Evolutionary conservation across 2,329 filamentous ascomycete genomes (phyloP).

Genomic region (Ceratocystis cubensis): DNA sequence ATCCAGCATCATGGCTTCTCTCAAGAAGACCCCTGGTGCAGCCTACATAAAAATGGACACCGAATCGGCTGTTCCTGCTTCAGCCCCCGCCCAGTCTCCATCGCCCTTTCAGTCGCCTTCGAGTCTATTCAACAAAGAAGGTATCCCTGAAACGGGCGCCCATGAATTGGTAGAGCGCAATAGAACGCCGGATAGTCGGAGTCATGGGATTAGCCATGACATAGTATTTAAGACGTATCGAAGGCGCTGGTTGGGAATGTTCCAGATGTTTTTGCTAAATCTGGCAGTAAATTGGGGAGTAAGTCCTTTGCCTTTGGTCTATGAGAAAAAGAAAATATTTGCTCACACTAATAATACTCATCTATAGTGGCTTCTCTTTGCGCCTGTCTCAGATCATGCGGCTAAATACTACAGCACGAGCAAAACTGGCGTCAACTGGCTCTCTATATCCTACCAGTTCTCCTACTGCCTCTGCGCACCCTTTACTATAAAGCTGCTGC

Average conservation of each 20-base stretch:
- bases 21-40: not conserved
- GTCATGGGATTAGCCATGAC: slow-evolving; percentile 6
- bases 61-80: not conserved
- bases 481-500: slow-evolving; percentile 61
- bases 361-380: slow-evolving; percentile 76
- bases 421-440: slow-evolving; percentile 78
- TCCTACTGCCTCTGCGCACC: slow-evolving; percentile 65
- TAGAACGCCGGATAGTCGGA: slow-evolving; percentile 11
- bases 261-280: slow-evolving; percentile 76
- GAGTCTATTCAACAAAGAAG: slow-evolving; percentile 9
- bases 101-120: not conserved
- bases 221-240: slow-evolving; percentile 49
- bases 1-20: slow-evolving; percentile 5
- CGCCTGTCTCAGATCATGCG: slow-evolving; percentile 63
- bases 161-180: slow-evolving; percentile 7
- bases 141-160: not conserved
- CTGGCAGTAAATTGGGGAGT: slow-evolving; percentile 93
- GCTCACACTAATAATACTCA: slow-evolving; percentile 11
- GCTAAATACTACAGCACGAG: slow-evolving; percentile 63
- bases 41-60: slow-evolving; percentile 16
- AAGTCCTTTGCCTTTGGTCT: slow-evolving; percentile 30
- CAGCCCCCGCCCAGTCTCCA: not conserved
- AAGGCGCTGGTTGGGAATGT: slow-evolving; percentile 76
- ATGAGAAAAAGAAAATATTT: not conserved
- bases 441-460: slow-evolving; percentile 78